These are phyloP conservation scores for Scutellaria baicalensis DNA, from an alignment of 257 asterid genomes.

Conservation along the genomic window DNA sequence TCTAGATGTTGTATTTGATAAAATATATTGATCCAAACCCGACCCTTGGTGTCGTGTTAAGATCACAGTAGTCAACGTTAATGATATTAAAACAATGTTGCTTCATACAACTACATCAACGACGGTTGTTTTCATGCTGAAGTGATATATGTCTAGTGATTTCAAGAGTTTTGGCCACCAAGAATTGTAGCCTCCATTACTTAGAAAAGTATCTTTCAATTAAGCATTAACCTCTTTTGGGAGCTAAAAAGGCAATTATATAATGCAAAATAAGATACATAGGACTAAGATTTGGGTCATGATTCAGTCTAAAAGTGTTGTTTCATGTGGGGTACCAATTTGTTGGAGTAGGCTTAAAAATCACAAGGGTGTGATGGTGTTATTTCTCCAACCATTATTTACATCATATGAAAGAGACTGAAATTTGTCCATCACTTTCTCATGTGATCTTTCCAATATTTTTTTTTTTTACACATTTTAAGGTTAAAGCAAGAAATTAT, in stretches of 20 bases:
- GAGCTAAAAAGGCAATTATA: background rate
- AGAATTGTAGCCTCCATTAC: background rate
- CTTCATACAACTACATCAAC: too few relatives aligned
- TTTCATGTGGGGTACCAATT: constrained; percentile 35
- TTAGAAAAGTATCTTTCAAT: background rate
- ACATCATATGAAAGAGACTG: constrained; percentile 21
- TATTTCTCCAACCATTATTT: constrained; percentile 34
- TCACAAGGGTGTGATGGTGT: constrained; percentile 26
- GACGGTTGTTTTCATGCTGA: too few relatives aligned
- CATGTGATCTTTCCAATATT: constrained; percentile 60
- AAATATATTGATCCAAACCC: too few relatives aligned
- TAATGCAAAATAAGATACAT: constrained; percentile 23
- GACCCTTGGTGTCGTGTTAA: too few relatives aligned
- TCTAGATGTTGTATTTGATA: too few relatives aligned
- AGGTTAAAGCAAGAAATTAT: constrained; percentile 9
- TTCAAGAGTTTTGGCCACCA: too few relatives aligned
- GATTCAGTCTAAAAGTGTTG: constrained; percentile 31
- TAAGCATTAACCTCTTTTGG: background rate
- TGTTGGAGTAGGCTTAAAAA: constrained; percentile 44
- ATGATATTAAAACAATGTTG: too few relatives aligned
- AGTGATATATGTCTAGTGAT: background rate
- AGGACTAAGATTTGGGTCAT: constrained; percentile 21
- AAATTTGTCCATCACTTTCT: constrained; percentile 39
- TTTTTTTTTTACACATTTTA: background rate
- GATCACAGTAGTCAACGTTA: too few relatives aligned